Conservation (phyloP, 2,329 filamentous ascomycete species). For the Alternaria angustiovoidea region DNA sequence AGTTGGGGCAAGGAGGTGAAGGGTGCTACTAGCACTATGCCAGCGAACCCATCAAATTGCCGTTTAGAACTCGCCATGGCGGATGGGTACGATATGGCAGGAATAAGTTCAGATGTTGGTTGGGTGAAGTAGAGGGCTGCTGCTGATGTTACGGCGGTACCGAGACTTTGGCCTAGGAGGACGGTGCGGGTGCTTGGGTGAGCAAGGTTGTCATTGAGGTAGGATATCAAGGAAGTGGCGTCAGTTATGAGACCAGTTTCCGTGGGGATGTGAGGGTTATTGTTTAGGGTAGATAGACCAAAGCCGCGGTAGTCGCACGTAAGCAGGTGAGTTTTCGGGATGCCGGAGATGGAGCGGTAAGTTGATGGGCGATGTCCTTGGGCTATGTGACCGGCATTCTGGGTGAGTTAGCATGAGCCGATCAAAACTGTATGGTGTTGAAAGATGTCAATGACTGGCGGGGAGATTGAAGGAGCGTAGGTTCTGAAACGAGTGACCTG, state of each 20-base stretch:
- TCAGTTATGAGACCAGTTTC: slow-evolving; percentile 85
- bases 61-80: background rate
- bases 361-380: slow-evolving; percentile 78
- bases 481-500: background rate
- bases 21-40: slow-evolving; percentile 78
- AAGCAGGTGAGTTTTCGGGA: slow-evolving; percentile 77
- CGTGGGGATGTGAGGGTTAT: slow-evolving; percentile 62
- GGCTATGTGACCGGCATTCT: slow-evolving; percentile 87
- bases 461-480: background rate
- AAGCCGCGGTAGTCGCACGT: slow-evolving; percentile 92
- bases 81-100: slow-evolving; percentile 35
- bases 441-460: background rate
- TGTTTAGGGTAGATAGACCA: slow-evolving; percentile 76
- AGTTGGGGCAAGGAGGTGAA: slow-evolving; percentile 80
- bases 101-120: slow-evolving; percentile 31
- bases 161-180: slow-evolving; percentile 85
- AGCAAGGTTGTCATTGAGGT: slow-evolving; percentile 69
- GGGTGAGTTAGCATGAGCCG: slow-evolving; percentile 13
- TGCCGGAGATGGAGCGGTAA: slow-evolving; percentile 78
- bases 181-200: slow-evolving; percentile 77
- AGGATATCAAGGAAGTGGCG: slow-evolving; percentile 75
- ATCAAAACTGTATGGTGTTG: slow-evolving; percentile 26
- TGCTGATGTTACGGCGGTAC: slow-evolving; percentile 82
- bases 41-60: slow-evolving; percentile 70
- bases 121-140: slow-evolving; percentile 74